Evolutionary conservation across 2,329 filamentous ascomycete species (phyloP).

Genomic region (Colletotrichum zoysiae): DNA sequence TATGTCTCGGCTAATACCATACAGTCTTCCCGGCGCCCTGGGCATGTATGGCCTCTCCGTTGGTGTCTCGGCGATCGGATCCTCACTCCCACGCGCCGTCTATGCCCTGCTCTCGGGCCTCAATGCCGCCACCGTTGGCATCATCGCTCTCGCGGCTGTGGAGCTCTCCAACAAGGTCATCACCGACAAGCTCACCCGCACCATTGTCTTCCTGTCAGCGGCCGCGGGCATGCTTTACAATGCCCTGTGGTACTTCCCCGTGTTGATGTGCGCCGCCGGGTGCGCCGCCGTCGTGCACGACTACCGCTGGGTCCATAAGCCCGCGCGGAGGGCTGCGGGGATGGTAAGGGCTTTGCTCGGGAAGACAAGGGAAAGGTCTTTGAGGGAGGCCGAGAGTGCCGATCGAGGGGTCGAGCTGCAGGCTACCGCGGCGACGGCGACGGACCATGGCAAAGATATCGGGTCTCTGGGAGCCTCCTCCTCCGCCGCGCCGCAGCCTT

Average conservation of each 20-base stretch:
- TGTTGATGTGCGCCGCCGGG: conserved; percentile 68
- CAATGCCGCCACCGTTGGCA: conserved; percentile 75
- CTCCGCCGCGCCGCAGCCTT: background rate
- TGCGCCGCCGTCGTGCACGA: conserved; percentile 66
- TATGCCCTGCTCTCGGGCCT: conserved; percentile 76
- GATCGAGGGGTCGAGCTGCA: conserved; percentile 2
- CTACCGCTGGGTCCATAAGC: conserved; percentile 58
- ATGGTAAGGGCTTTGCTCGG: conserved; percentile 7
- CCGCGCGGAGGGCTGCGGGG: conserved; percentile 44
- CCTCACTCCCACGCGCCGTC: conserved; percentile 67
- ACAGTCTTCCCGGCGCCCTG: conserved; percentile 72
- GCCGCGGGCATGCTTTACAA: conserved; percentile 75
- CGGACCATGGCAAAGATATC: background rate
- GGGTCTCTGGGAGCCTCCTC: background rate
- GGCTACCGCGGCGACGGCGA: background rate
- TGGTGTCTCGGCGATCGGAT: conserved; percentile 68
- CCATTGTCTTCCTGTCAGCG: conserved; percentile 71
- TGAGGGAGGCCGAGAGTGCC: background rate
- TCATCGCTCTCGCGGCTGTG: conserved; percentile 75
- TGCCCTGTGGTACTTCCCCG: conserved; percentile 76
- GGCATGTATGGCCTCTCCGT: conserved; percentile 74
- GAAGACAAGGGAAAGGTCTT: conserved; percentile 10
- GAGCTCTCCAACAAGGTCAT: conserved; percentile 74
- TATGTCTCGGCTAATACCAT: background rate
- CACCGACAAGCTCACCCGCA: conserved; percentile 69